These are phyloP conservation scores for Cetraspora pellucida DNA, from an alignment of 192 early-diverging fungal genomes.

Conservation along the genomic window DNA sequence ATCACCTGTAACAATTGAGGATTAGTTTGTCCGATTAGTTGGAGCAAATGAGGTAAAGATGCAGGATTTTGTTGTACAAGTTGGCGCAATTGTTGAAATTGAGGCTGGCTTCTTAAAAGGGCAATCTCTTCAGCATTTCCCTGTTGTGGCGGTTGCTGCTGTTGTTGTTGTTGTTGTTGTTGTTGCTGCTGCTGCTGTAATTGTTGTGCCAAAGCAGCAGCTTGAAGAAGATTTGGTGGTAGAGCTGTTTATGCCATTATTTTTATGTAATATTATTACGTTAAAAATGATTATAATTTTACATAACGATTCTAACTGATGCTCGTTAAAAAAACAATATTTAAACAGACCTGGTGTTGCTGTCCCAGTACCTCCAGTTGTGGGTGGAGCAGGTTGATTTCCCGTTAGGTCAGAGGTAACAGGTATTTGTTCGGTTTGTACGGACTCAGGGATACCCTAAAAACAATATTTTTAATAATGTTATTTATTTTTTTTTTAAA, in stretches of 20 bases:
- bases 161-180: constrained; percentile 37
- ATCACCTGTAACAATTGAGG: constrained; percentile 75
- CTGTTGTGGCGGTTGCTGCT: constrained; percentile 37
- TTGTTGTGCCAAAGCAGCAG: constrained; percentile 48
- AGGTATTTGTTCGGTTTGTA: constrained; percentile 52
- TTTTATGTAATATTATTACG: not conserved
- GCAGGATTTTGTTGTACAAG: constrained; percentile 84
- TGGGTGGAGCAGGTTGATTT: constrained; percentile 31
- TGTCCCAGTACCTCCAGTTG: constrained; percentile 34
- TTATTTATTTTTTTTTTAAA: too few relatives aligned
- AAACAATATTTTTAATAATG: constrained; percentile 4
- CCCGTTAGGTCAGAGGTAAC: constrained; percentile 36
- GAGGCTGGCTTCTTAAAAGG: constrained; percentile 74
- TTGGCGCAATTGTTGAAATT: constrained; percentile 91
- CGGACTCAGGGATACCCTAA: constrained; percentile 80
- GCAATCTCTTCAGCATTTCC: constrained; percentile 47
- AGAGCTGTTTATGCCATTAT: constrained; percentile 26
- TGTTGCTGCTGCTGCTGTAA: constrained; percentile 34
- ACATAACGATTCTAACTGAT: too few relatives aligned
- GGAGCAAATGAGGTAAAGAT: constrained; percentile 82
- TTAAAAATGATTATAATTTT: too few relatives aligned
- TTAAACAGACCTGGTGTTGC: constrained; percentile 36
- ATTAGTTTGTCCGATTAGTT: constrained; percentile 80
- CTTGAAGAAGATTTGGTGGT: constrained; percentile 65
- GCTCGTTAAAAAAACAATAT: not conserved